Base-by-base conservation (phyloP, 331 rosid species). In the Malus hybrid region DNA sequence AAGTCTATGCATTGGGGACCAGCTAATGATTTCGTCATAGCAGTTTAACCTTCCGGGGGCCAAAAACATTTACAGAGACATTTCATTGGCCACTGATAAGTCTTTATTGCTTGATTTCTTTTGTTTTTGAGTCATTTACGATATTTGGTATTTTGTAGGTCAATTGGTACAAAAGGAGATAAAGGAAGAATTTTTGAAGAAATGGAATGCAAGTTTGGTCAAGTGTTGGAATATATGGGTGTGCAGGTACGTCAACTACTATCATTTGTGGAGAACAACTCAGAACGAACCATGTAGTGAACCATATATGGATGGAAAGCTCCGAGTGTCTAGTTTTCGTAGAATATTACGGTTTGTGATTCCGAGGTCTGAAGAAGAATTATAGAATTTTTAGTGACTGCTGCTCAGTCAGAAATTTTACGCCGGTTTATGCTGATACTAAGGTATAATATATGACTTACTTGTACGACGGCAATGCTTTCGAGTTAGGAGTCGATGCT, bases 1-100 rank as follows among this genome's bases (percentile, higher is more conserved):
- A 0, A 36, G 11, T 36, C 44, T 36, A 0, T 36, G 12, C 11
- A 36, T 2, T 36, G 3, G 34, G 5, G 34, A 36, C 1, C 44
- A 36, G 3, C 0, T 36, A 0, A 1, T 9, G 11, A 36, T 1
- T 36, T 36, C 11, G 11, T 36, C 11, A 36, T 0, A 3, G 0
- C 0, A 36, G 4, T 36, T 36, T 36, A 36, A 36, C 11, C 4
- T 36, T 36, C 0, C 0, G 44, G 1, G 0, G 0, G 44, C 4
- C 1, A 36, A 3, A 36, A 36, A 36, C 0, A 8, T 0, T 36
- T 0, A 9, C 4, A 36, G 44, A 36, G 44, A 0, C 44, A 36
- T 8, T 36, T 36, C 44, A 0, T 0, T 36, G 11, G 4, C 11
- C 44, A 8, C 11, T 36, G 11, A 36, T 36, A 8, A 8, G 44